Evolutionary conservation across 2,329 filamentous ascomycete species (phyloP).

Genomic region (Cordyceps cateniannulata): DNA sequence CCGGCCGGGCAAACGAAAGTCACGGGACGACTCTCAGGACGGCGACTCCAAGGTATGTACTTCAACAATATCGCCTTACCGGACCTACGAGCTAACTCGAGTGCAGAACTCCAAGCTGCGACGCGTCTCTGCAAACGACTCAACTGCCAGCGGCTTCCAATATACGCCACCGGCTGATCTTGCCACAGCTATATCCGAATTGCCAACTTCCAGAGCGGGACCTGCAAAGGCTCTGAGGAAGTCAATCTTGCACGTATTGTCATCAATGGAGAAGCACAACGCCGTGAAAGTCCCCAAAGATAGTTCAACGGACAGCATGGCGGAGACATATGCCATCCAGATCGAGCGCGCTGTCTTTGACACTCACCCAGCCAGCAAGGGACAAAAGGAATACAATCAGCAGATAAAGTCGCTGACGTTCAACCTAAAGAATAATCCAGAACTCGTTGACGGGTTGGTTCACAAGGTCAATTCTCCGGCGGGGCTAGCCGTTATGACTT

Average conservation of each 20-base stretch:
- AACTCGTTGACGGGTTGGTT: slow-evolving; percentile 71
- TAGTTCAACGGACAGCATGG: slow-evolving; percentile 55
- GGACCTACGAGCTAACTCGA: background rate
- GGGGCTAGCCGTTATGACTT: slow-evolving; percentile 80
- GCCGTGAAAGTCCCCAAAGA: slow-evolving; percentile 57
- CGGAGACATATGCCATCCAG: slow-evolving; percentile 65
- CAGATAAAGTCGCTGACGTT: slow-evolving; percentile 72
- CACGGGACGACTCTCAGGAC: slow-evolving; percentile 50
- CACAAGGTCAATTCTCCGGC: slow-evolving; percentile 63
- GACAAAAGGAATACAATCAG: slow-evolving; percentile 44
- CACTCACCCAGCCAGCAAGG: slow-evolving; percentile 41
- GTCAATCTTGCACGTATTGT: slow-evolving; percentile 59
- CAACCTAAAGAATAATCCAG: slow-evolving; percentile 84
- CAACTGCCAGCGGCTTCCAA: slow-evolving; percentile 28
- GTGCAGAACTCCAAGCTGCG: slow-evolving; percentile 39
- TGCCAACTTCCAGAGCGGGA: slow-evolving; percentile 59
- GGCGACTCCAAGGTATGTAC: slow-evolving; percentile 41
- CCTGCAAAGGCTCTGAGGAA: slow-evolving; percentile 66
- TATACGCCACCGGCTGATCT: slow-evolving; percentile 49
- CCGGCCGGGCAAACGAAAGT: slow-evolving; percentile 47
- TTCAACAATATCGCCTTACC: too few species aligned
- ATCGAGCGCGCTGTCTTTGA: slow-evolving; percentile 68
- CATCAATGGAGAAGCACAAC: slow-evolving; percentile 59
- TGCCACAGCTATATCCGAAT: slow-evolving; percentile 42
- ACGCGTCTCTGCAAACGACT: slow-evolving; percentile 47